These are phyloP conservation scores for Quillaja saponaria DNA, from an alignment of 306 rosid genomes.

Conservation along the genomic window DNA sequence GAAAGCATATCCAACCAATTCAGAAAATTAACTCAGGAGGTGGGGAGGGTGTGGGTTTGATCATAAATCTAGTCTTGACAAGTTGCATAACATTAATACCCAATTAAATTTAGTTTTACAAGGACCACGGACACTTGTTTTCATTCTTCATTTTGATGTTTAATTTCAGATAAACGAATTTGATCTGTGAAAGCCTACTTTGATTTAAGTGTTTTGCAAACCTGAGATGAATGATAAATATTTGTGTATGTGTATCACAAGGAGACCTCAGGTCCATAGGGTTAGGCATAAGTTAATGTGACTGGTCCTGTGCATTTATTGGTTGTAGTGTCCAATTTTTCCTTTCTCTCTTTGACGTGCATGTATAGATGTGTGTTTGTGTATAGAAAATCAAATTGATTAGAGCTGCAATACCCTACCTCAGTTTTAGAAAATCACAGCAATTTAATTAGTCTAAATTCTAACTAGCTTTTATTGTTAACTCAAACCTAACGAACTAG, in stretches of 20 bases:
- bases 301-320: slow-evolving; percentile 1
- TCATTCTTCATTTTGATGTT: slow-evolving; percentile 29
- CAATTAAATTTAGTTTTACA: slow-evolving; percentile 38
- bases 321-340: no score
- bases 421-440: no score
- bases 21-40: neutral
- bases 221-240: slow-evolving; percentile 17
- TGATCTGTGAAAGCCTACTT: slow-evolving; percentile 25
- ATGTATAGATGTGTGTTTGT: neutral
- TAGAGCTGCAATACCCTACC: no score
- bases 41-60: slow-evolving; percentile 27
- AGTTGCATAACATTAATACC: slow-evolving; percentile 44
- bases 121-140: slow-evolving; percentile 45
- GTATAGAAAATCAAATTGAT: no score
- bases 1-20: neutral
- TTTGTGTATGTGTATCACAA: slow-evolving; percentile 7
- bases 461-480: no score
- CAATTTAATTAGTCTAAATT: no score
- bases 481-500: no score
- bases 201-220: slow-evolving; percentile 15
- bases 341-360: slow-evolving; percentile 2
- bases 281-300: slow-evolving; percentile 8
- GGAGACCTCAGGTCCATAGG: slow-evolving; percentile 6
- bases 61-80: slow-evolving; percentile 44
- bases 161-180: slow-evolving; percentile 33